Evolutionary conservation across 306 rosid species (phyloP).

Genomic region (Astragalus glycyphyllos): DNA sequence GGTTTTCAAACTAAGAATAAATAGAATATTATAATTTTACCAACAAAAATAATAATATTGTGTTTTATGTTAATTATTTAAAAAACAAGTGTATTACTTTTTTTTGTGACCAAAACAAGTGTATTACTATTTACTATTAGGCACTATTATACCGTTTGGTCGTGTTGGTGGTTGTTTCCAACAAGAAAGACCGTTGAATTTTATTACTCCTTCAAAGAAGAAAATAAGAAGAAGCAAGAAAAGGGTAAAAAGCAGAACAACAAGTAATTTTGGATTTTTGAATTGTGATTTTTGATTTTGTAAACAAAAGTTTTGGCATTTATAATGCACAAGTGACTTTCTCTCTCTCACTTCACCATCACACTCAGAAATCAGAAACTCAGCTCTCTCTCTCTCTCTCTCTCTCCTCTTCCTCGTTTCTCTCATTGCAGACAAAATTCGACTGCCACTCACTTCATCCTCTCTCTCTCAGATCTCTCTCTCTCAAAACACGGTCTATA

Average conservation of each 20-base stretch:
- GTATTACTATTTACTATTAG: no score
- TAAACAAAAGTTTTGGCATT: constrained; percentile 30
- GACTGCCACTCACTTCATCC: constrained; percentile 27
- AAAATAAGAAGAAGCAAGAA: neutral
- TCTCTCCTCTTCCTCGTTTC: constrained; percentile 5
- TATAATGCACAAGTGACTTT: constrained; percentile 58
- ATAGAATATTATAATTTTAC: no score
- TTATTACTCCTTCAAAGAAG: neutral
- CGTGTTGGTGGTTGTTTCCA: neutral
- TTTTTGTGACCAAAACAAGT: no score
- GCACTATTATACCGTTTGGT: no score
- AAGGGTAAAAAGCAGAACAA: neutral
- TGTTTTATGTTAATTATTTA: no score
- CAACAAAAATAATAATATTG: no score
- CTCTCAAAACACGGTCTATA: constrained; percentile 6
- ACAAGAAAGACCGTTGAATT: neutral
- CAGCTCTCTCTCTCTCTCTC: constrained; percentile 15
- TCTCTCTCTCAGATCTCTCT: constrained; percentile 50
- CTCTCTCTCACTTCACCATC: constrained; percentile 40
- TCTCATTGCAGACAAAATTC: constrained; percentile 26
- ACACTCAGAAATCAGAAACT: neutral
- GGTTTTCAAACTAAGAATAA: no score
- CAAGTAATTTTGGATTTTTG: neutral
- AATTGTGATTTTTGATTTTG: constrained; percentile 14
- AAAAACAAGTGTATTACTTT: no score